Conservation (phyloP, 1,284 basidiomycete species). For the Naganishia sp. region DNA sequence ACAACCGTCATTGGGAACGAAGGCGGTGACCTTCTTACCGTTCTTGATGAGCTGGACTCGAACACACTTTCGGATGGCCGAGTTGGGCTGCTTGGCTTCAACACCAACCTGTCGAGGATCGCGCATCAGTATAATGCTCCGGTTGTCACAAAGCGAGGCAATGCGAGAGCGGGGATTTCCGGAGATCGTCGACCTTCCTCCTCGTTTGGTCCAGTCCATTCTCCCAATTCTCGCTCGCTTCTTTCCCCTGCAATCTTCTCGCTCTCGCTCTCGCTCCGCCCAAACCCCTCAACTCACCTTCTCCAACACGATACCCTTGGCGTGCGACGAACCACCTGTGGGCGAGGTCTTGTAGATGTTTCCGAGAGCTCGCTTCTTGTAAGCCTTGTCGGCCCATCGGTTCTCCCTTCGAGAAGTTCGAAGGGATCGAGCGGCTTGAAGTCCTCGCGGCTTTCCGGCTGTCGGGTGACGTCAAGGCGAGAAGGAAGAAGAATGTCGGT, state of each 20-base stretch:
- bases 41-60: conserved; percentile 99
- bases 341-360: conserved; percentile 99
- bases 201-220: neutral
- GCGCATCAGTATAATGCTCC: neutral
- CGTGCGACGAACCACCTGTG: conserved; percentile 98
- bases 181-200: neutral
- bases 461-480: neutral
- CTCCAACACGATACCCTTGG: conserved; percentile 99
- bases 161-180: neutral
- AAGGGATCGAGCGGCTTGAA: conserved; percentile 99
- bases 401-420: conserved; percentile 91
- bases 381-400: conserved; percentile 99
- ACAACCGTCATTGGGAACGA: conserved; percentile 93
- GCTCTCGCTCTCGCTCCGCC: neutral
- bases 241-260: neutral
- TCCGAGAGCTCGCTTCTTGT: conserved; percentile 99
- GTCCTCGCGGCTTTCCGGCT: conserved; percentile 97
- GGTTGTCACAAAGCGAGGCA: no score
- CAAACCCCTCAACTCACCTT: conserved; percentile 60
- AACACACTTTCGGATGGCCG: conserved; percentile 99
- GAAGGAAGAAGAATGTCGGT: neutral
- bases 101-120: conserved; percentile 58
- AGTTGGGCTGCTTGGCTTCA: conserved; percentile 85
- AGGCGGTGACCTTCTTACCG: conserved; percentile 99
- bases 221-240: neutral